Percentiles rank a stretch among this genome's conserved stretches.
These are phyloP conservation scores for Pestalotiopsis sp. DNA, from an alignment of 2,329 filamentous ascomycete genomes.

Conservation along the genomic window DNA sequence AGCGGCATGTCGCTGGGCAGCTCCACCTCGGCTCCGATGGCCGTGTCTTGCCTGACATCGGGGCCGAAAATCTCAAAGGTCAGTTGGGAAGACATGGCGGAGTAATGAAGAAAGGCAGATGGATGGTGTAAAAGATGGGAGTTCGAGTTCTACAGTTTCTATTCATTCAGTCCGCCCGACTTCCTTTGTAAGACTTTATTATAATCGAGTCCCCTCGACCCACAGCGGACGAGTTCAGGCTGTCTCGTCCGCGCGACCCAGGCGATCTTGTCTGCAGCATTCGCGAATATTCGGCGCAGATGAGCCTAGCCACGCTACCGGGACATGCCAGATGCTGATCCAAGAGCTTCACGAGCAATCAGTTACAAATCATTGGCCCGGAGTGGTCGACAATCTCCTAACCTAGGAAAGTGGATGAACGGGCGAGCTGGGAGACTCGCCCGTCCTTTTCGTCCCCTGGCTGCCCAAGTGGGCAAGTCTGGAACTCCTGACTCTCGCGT, in stretches of 20 bases:
- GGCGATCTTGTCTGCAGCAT: background rate
- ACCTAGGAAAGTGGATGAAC: background rate
- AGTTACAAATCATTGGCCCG: background rate
- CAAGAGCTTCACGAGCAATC: background rate
- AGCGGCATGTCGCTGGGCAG: conserved; percentile 1
- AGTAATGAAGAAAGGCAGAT: background rate
- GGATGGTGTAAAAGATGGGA: background rate
- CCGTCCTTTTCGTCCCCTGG: background rate
- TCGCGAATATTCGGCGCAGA: background rate
- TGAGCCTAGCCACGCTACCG: background rate
- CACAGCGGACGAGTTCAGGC: background rate
- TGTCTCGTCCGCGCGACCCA: background rate
- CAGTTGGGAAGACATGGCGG: background rate
- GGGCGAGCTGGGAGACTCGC: background rate
- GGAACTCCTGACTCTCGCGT: background rate
- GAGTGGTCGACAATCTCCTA: background rate
- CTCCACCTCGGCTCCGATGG: conserved; percentile 2
- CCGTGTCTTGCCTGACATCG: background rate
- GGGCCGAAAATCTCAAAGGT: background rate
- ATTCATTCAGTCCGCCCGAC: background rate
- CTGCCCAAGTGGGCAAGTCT: background rate
- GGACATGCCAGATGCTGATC: background rate
- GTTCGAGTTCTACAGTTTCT: background rate
- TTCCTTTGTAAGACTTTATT: background rate
- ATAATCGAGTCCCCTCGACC: background rate